A percentile compares a stretch with the other conserved stretches of the same genome.
phyloP scores from a whole-genome alignment of 257 asterid genomes.

The Parsonsia alboflavescens region DNA sequence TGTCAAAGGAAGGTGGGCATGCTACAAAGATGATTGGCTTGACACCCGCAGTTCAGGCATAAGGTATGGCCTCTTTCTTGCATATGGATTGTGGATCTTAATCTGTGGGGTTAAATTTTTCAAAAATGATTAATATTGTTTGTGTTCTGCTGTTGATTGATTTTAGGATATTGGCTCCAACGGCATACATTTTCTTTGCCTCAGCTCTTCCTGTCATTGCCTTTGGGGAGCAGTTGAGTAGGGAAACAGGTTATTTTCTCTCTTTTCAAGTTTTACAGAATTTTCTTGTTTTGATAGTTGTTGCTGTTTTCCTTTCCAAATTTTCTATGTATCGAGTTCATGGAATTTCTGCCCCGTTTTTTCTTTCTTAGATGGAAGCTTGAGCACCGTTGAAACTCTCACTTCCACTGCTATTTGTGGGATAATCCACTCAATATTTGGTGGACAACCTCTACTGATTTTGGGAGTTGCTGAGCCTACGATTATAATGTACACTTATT shows the following conservation, averaged over 20 bases:
- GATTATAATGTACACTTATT: conserved; percentile 79
- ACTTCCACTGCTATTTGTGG: conserved; percentile 88
- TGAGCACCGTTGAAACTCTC: conserved; percentile 82
- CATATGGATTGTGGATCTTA: background rate
- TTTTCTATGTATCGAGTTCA: background rate
- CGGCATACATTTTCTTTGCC: conserved; percentile 85
- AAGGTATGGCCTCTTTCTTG: conserved; percentile 35
- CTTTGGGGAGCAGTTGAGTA: conserved; percentile 83
- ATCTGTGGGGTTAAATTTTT: background rate
- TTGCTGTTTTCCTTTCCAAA: background rate
- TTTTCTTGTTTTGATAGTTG: background rate
- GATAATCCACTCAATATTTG: conserved; percentile 65
- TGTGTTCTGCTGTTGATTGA: conserved; percentile 14
- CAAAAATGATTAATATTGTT: background rate
- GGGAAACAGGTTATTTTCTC: conserved; percentile 63
- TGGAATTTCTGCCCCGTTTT: conserved; percentile 2
- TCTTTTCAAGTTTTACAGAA: background rate
- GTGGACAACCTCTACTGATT: conserved; percentile 91
- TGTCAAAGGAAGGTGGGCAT: conserved; percentile 38
- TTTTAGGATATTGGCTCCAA: conserved; percentile 86
- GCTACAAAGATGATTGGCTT: conserved; percentile 42
- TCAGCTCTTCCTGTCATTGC: conserved; percentile 94
- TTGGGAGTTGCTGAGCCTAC: conserved; percentile 98
- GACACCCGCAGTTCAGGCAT: conserved; percentile 55
- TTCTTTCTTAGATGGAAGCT: conserved; percentile 53